Percentiles rank a stretch among this genome's conserved stretches.
phyloP scores from a whole-genome alignment of 164 flowering plant species.

The Stephania japonica region DNA sequence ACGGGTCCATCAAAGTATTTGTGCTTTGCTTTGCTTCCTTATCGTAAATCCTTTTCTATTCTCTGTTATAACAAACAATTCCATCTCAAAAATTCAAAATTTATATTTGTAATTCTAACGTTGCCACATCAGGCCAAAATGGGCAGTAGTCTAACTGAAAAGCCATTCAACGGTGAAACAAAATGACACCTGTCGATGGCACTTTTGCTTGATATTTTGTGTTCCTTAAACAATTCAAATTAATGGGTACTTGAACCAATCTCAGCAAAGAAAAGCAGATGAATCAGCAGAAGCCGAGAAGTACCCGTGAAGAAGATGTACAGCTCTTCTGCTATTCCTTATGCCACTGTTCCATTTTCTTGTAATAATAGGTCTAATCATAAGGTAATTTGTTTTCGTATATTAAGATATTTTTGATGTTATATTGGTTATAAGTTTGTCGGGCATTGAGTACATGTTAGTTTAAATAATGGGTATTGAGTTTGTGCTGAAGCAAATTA shows the following conservation, averaged over 20 bases:
- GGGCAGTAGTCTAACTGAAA: background rate
- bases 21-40: background rate
- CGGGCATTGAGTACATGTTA: no score
- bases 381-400: background rate
- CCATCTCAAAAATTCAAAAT: background rate
- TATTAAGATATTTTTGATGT: background rate
- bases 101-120: background rate
- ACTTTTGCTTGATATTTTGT: background rate
- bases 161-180: background rate
- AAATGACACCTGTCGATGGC: background rate
- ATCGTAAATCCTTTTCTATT: background rate
- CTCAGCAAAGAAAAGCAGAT: background rate
- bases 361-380: constrained; percentile 1
- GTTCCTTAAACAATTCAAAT: background rate
- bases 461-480: no score
- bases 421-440: background rate
- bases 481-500: no score
- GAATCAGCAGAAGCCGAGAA: background rate
- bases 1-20: no score
- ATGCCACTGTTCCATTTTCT: constrained; percentile 5
- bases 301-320: constrained; percentile 14
- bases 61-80: background rate
- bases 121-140: background rate
- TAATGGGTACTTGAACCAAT: background rate
- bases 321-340: constrained; percentile 11